Evolutionary conservation across 75 land plant genomes (phyloP), one percentile per base, ranked within the genome.

Genomic region (Selaginella tamariscina): DNA sequence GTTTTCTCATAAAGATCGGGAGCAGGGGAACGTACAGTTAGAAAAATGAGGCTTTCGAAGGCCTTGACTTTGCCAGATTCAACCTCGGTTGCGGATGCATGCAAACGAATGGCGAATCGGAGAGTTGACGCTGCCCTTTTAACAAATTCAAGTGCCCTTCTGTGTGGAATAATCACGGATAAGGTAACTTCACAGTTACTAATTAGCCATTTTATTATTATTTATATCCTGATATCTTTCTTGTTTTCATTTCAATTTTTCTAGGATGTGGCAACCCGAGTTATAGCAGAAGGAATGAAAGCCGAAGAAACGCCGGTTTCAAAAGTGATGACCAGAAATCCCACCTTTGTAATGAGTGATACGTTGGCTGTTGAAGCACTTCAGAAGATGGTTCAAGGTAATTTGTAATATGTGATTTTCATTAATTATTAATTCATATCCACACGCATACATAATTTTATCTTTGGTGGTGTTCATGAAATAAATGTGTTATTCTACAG

Each of bases 351-450:
- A 54, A 80, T 81, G 65, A 75, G 93, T 15, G 85, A 86, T 63
- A 84, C 87, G 56, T 74, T 82, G 24, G 87, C 94, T 33, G 85
- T 86, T 62, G 94, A 89, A 67, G 94, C 94, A 64, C 72, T 89
- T 69, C 86, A 86, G 55, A 89, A 89, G 70, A 89, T 89, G 94
- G 94, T 89, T 24, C 84, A 84, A 84, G 94, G 94, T 89, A 49
- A 15, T 60, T 68, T 28, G 21, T n/a, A 23, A 39, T 54, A 24
- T 24, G 0, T 22, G 32, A 55, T 32, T 20, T 26, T 1, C 31
- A 59, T 54, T n/a, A 24, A 2, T 30, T 65, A 27, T 28, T 11
- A 26, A 11, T 9, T 1, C 69, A n/a, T n/a, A n/a, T n/a, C n/a
- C n/a, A n/a, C n/a, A n/a, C n/a, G n/a, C n/a, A 39, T 39, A 5